Conservation (phyloP, 768 basidiomycete genomes). For the Chiua virens region DNA sequence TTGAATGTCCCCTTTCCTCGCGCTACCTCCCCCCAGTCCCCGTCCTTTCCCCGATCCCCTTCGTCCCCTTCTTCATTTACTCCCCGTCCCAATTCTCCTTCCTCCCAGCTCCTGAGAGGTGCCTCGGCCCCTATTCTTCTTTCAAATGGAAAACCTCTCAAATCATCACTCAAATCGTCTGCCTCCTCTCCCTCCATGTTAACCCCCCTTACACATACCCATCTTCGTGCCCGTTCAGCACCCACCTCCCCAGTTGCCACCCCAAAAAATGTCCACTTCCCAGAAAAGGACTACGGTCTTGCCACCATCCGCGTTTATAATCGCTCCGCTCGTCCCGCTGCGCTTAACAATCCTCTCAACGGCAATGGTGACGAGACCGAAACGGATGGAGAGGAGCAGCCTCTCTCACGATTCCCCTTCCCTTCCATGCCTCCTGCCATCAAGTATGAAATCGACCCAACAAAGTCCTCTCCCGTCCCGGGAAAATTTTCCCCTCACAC, state of each 20-base stretch:
- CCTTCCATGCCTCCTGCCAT: slow-evolving; percentile 19
- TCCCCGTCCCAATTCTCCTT: slow-evolving; percentile 2
- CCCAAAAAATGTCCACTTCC: slow-evolving; percentile 89
- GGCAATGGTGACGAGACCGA: slow-evolving; percentile 42
- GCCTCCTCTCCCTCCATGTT: slow-evolving; percentile 18
- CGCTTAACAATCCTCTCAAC: slow-evolving; percentile 33
- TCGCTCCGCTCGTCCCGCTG: slow-evolving; percentile 69
- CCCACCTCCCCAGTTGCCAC: slow-evolving; percentile 57
- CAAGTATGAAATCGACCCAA: slow-evolving; percentile 23
- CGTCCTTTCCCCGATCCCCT: slow-evolving; percentile 9
- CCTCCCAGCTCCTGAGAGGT: slow-evolving; percentile 30
- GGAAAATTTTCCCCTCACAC: slow-evolving; percentile 5
- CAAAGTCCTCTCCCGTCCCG: slow-evolving; percentile 15
- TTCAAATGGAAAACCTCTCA: slow-evolving; percentile 83
- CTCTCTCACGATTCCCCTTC: slow-evolving; percentile 19
- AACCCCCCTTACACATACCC: slow-evolving; percentile 4
- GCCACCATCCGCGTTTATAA: slow-evolving; percentile 63
- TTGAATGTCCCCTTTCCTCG: slow-evolving; percentile 44
- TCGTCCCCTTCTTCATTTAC: not conserved
- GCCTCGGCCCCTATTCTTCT: slow-evolving; percentile 48
- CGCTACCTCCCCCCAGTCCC: slow-evolving; percentile 19
- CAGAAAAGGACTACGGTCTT: slow-evolving; percentile 58
- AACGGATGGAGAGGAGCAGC: slow-evolving; percentile 36
- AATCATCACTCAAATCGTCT: slow-evolving; percentile 72
- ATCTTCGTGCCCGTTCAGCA: slow-evolving; percentile 48